Evolutionary conservation across 345 rosid species (phyloP), one percentile per base, ranked within the genome.

Genomic region (Salix dunnii): DNA sequence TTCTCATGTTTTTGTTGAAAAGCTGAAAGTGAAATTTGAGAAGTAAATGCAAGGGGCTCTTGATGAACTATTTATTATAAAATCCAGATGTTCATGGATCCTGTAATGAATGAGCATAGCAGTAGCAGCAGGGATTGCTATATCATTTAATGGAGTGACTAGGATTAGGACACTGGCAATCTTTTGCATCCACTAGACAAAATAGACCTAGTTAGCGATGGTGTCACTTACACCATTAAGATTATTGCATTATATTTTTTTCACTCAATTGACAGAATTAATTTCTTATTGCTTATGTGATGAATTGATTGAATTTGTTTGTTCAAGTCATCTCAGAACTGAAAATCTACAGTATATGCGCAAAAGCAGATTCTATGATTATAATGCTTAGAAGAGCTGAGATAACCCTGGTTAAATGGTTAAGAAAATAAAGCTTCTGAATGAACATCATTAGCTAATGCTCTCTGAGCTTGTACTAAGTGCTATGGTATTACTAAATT

Each of bases 351-450:
- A 46, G 20, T 69, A 9, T 27, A 48, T 13, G 73, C 62, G 23
- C 42, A 46, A 43, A 25, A 60, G 51, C 17, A 68, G 64, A 65
- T 65, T 38, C 40, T 36, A 60, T 28, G 68, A 28, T 66, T 51
- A 63, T 64, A 76, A 61, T 33, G 25, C 74, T 74, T 7, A 43
- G 33, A 63, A 35, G 28, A 62, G 43, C 27, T 64, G 27, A 16
- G 51, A 16, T 46, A 12, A 12, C 18, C 20, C 51, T 46, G 17
- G 51, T 14, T 16, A 9, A 43, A 61, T 38, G 73, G 70, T 33
- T 25, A 61, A 30, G 76, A 58, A 74, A 31, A 74, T 71, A 62
- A 71, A 48, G 63, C 14, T 74, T 63, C 79, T 63, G 67, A 63
- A 48, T 61, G 5, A 42, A 25, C 70, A 70, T 43, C 43, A 8